phyloP scores from a whole-genome alignment of 2,329 filamentous ascomycete genomes.

The Fusarium newnesense region DNA sequence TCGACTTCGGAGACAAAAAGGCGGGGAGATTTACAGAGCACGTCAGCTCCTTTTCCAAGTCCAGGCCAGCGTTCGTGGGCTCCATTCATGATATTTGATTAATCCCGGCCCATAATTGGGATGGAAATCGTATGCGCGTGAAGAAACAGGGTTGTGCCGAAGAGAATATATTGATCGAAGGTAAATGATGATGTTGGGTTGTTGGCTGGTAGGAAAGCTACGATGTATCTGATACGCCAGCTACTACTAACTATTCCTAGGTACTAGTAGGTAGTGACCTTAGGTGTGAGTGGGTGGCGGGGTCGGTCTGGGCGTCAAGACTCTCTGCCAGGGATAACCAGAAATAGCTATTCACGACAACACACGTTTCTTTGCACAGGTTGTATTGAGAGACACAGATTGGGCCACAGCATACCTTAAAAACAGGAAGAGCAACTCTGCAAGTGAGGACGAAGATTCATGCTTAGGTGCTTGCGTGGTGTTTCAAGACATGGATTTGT shows the following conservation, averaged over 20 bases:
- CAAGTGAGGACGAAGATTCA: background rate
- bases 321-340: conserved; percentile 13
- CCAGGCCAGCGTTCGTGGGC: conserved; percentile 63
- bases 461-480: background rate
- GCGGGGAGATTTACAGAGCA: conserved; percentile 75
- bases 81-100: conserved; percentile 57
- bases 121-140: conserved; percentile 3
- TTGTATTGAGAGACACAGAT: background rate
- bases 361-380: conserved; percentile 7
- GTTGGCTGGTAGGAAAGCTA: conserved; percentile 26
- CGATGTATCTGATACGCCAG: background rate
- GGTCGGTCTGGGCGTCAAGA: conserved; percentile 26
- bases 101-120: conserved; percentile 30
- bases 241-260: background rate
- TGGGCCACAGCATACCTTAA: conserved; percentile 1
- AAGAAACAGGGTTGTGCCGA: conserved; percentile 10
- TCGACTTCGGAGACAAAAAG: conserved; percentile 19
- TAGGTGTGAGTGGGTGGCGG: conserved; percentile 34
- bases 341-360: conserved; percentile 23
- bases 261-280: too few species aligned
- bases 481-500: background rate
- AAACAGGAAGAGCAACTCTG: background rate
- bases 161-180: conserved; percentile 23
- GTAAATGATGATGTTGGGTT: conserved; percentile 21
- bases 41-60: conserved; percentile 92